These are phyloP conservation scores for Boechera stricta DNA, from an alignment of 345 rosid species.

Conservation along the genomic window DNA sequence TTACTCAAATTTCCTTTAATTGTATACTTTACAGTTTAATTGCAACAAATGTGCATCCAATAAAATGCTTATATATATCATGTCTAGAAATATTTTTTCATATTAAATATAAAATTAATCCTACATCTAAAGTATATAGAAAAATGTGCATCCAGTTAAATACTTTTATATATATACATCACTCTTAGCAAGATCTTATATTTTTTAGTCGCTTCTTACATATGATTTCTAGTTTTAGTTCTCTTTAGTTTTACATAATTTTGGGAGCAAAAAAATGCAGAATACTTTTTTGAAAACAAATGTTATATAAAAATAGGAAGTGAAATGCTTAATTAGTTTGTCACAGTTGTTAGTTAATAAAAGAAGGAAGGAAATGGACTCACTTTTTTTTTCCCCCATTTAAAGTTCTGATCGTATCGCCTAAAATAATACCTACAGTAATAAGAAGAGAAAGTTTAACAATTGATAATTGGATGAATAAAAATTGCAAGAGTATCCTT, in stretches of 20 bases:
- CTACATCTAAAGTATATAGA: neutral
- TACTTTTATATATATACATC: neutral
- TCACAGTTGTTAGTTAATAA: no score
- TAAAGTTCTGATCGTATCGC: no score
- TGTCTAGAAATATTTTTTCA: neutral
- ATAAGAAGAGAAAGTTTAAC: neutral
- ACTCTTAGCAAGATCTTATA: neutral
- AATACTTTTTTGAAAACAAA: neutral
- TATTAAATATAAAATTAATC: neutral
- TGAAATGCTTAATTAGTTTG: neutral
- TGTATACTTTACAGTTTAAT: neutral
- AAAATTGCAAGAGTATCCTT: neutral
- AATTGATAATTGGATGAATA: neutral
- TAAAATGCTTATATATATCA: neutral
- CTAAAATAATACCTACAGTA: no score
- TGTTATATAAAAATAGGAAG: neutral
- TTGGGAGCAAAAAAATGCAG: neutral
- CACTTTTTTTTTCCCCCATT: slow-evolving; percentile 4
- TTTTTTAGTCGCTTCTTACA: neutral
- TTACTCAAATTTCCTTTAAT: neutral
- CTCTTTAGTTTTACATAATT: neutral
- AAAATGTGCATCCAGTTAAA: neutral
- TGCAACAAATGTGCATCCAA: neutral
- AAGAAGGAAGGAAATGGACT: neutral
- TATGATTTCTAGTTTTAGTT: neutral